Percentiles rank a stretch among this genome's conserved stretches.
Conservation (phyloP, 108 stramenopile species). For the Skeletonema costatum region DNA sequence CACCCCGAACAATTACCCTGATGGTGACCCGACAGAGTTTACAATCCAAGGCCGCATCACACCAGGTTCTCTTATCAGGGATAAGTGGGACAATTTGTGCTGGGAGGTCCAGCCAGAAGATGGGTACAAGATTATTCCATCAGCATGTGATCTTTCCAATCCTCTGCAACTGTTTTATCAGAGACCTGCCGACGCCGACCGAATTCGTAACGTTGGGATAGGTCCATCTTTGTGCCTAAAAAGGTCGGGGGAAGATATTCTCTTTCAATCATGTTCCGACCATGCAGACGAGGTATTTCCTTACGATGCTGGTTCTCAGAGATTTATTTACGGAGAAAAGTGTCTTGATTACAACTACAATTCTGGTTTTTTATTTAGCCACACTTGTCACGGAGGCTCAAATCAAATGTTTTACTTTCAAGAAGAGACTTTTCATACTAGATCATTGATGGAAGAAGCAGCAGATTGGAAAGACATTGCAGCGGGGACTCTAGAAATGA, state of each 20-base stretch:
- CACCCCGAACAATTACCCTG: slow-evolving; percentile 2
- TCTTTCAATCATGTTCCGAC: background rate
- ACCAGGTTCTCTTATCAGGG: background rate
- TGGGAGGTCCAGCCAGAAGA: background rate
- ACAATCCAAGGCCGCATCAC: background rate
- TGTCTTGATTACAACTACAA: background rate
- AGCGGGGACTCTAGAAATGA: slow-evolving; percentile 2
- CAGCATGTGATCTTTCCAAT: background rate
- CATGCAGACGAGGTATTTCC: background rate
- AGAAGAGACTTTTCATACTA: background rate
- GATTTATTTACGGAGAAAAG: background rate
- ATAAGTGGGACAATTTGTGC: slow-evolving; percentile 3
- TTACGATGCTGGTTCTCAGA: background rate
- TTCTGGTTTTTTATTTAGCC: background rate
- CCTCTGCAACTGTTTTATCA: background rate
- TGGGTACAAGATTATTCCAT: background rate
- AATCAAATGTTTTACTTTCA: background rate
- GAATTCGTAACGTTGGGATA: background rate
- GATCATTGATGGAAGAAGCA: background rate
- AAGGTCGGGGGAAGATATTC: too few relatives aligned
- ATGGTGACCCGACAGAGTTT: slow-evolving; percentile 13
- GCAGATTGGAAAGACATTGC: background rate
- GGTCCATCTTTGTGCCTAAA: background rate
- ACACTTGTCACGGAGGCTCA: background rate
- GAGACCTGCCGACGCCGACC: too few relatives aligned